Base-by-base conservation (phyloP, 768 basidiomycete genomes). In the Tulasnella sp. region DNA sequence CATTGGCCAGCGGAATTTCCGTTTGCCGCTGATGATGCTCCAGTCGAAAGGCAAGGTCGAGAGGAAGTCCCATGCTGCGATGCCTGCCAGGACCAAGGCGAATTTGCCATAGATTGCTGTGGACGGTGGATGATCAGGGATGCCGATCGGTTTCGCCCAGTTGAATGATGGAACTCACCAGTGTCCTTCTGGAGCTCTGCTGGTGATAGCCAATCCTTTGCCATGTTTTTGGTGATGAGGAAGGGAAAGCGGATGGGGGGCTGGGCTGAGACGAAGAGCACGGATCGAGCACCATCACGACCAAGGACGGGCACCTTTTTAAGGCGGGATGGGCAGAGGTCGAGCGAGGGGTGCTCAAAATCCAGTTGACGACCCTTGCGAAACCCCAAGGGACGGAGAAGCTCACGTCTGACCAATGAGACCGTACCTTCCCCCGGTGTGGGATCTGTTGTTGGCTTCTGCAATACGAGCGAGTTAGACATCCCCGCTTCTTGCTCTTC, bases 31-130 rank as follows among this genome's bases (percentile, higher is more conserved):
- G 24, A 80, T 80, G 42, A 80, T 80, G 40, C 41, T 80, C 79
- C 79, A 80, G 72, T 80, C 79, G 50, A 80, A 80, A n/a, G 72
- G 72, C n/a, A 80, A 22, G 2, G 64, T 80, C 0, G 72, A 74
- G n/a, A 80, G 72, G n/a, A 80, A n/a, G 58, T 73, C 72, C 79
- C 79, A 80, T 5, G 72, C 79, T 2, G 72, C 79, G 3, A 80
- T 44, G 7, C 79, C 79, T 11, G 40, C 34, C 18, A 80, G 37
- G 18, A 75, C 72, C 22, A 80, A 44, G 37, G 75, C 72, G 28
- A 31, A 80, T n/a, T 48, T 75, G 28, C 37, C 79, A 40, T 80
- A 80, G 34, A 80, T 80, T 22, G 72, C 79, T 80, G 79, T 37
- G 72, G 64, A 69, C 48, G 3, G 48, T 22, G 69, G 58, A 40